Base-by-base conservation (phyloP, 2,329 filamentous ascomycete species). In the Aspergillus arachidicola region DNA sequence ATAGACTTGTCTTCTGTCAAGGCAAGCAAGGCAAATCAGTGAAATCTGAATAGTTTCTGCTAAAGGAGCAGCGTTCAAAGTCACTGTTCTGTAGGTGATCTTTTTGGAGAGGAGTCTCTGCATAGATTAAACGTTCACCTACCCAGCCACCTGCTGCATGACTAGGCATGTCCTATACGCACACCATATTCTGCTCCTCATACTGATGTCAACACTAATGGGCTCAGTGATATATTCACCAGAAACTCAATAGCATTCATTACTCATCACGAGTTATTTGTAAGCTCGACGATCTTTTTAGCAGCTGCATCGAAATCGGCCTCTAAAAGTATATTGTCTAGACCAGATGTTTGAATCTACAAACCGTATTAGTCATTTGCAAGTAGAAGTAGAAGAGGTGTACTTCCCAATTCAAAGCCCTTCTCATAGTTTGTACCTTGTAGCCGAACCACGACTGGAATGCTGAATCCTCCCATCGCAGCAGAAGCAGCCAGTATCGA, bases 361-460 rank as follows among this genome's bases (percentile, higher is more conserved):
- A 16, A 46, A 30, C 6, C 7, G 10, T 10, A 38, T 23, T 28
- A 12, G n/a, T 41, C 34, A 38, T 16, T 21, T 30, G 14, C 21
- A 16, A n/a, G 16, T 21, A 9, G 19, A 55, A 21, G 12, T 26
- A 34, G 5, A 4, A 6, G 3, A 21, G 7, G 12, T 32, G 23
- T 4, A 16, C 80, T 68, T 62, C 81, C 82, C 62, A 82, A 66
- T 34, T 77, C 72, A 36, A 83, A 60, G 1, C 79, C 82, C 23
- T 75, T 67, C 3, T 78, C 75, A 0, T 77, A 77, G 60, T 84
- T 84, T 2, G 82, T 84, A 1, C 82, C 82, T 62, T 84, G 82
- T 1, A 84, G 68, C 9, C 82, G 73, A 19, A 82, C 80, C 0
- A 84, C 81, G 23, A 84, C 76, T 0, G 82, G 82, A 4, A 83